Conservation (phyloP, 2,329 filamentous ascomycete genomes). For the Calonectria henricotiae region DNA sequence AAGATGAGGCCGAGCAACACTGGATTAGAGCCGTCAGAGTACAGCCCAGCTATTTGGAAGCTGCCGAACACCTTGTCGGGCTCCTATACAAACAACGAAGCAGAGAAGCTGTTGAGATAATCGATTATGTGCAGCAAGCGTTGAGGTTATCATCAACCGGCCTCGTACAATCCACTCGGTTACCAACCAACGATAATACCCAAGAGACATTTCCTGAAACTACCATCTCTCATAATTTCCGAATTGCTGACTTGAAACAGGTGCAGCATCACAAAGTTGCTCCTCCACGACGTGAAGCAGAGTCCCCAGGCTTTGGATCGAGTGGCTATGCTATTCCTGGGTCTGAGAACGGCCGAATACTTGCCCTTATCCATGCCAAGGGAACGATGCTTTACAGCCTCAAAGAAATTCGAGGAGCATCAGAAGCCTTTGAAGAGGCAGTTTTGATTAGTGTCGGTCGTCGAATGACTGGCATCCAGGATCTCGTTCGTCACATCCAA, state of each 20-base stretch:
- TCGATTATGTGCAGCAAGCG: conserved; percentile 85
- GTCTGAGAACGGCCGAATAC: conserved; percentile 90
- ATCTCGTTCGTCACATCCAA: conserved; percentile 85
- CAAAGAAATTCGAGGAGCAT: conserved; percentile 85
- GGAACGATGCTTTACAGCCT: conserved; percentile 98
- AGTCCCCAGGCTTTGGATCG: conserved; percentile 54
- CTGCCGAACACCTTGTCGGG: conserved; percentile 93
- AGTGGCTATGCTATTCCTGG: conserved; percentile 86
- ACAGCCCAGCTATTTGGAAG: conserved; percentile 92
- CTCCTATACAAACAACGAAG: conserved; percentile 88
- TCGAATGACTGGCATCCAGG: conserved; percentile 79
- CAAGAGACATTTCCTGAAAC: conserved; percentile 36
- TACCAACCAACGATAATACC: conserved; percentile 25
- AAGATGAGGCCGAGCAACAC: conserved; percentile 86
- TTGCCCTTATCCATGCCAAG: conserved; percentile 96
- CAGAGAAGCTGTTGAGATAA: conserved; percentile 88
- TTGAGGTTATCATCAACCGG: conserved; percentile 66
- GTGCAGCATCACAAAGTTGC: conserved; percentile 47
- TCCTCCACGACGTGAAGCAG: conserved; percentile 44
- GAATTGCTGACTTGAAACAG: conserved; percentile 49
- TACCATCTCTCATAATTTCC: conserved; percentile 32
- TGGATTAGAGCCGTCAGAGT: conserved; percentile 90
- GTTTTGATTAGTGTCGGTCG: conserved; percentile 89
- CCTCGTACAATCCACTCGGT: conserved; percentile 31
- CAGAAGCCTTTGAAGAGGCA: conserved; percentile 93